Evolutionary conservation across 768 basidiomycete genomes (phyloP).

Genomic region (Chalciporus piperatus): DNA sequence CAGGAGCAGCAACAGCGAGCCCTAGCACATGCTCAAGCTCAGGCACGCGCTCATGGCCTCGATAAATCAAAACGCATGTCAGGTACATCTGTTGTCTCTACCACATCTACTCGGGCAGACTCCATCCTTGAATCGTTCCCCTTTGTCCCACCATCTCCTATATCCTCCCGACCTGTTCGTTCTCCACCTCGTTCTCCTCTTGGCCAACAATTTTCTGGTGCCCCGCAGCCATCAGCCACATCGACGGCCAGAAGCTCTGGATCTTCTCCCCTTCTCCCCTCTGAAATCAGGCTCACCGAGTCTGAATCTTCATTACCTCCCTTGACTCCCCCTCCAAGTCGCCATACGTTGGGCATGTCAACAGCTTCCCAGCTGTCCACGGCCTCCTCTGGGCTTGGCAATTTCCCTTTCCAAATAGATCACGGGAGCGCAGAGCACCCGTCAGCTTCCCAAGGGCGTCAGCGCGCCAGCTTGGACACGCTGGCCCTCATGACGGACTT

Average conservation of each 20-base stretch:
- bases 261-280: neutral
- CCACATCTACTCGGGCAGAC: slow-evolving; percentile 71
- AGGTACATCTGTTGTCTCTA: slow-evolving; percentile 63
- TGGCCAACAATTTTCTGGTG: slow-evolving; percentile 51
- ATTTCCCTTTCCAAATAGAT: slow-evolving; percentile 87
- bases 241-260: neutral
- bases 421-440: slow-evolving; percentile 44
- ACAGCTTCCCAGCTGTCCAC: slow-evolving; percentile 76
- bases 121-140: slow-evolving; percentile 86
- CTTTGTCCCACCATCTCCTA: slow-evolving; percentile 86
- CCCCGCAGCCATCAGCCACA: slow-evolving; percentile 11
- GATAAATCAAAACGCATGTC: slow-evolving; percentile 52
- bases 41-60: slow-evolving; percentile 51
- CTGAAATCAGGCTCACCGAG: slow-evolving; percentile 21
- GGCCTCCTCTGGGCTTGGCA: slow-evolving; percentile 75
- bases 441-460: slow-evolving; percentile 42
- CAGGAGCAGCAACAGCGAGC: slow-evolving; percentile 70
- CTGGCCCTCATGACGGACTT: slow-evolving; percentile 80
- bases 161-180: slow-evolving; percentile 74
- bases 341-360: slow-evolving; percentile 67
- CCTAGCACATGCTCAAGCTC: slow-evolving; percentile 58
- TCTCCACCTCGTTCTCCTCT: slow-evolving; percentile 76
- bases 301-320: slow-evolving; percentile 34
- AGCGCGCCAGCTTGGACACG: slow-evolving; percentile 83
- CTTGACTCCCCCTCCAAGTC: slow-evolving; percentile 49